These are phyloP conservation scores for Ascochyta viciae-villosae DNA, from an alignment of 2,329 filamentous ascomycete genomes.

Conservation along the genomic window DNA sequence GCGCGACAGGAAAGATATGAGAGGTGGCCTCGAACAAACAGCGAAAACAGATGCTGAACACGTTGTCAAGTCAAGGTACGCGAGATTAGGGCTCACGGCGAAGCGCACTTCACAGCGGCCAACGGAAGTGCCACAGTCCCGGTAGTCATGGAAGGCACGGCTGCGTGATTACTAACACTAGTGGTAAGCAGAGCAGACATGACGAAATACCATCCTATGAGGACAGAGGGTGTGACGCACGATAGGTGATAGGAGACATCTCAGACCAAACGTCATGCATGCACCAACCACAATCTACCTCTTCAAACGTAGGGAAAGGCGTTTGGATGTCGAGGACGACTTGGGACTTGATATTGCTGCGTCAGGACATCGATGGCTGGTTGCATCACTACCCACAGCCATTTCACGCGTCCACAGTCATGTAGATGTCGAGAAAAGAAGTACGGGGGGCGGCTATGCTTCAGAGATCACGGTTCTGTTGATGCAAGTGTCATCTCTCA, in stretches of 20 bases:
- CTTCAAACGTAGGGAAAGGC: not conserved
- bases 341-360: not conserved
- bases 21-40: constrained; percentile 2
- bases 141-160: too few relatives aligned
- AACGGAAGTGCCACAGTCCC: too few relatives aligned
- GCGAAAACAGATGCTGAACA: not conserved
- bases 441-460: not conserved
- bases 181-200: not conserved
- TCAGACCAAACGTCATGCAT: too few relatives aligned
- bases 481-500: too few relatives aligned
- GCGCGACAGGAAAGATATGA: not conserved
- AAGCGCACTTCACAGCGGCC: not conserved
- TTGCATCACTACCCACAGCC: not conserved
- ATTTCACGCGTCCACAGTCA: too few relatives aligned
- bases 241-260: too few relatives aligned
- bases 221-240: not conserved
- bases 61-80: not conserved
- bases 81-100: not conserved
- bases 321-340: not conserved
- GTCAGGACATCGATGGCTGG: not conserved
- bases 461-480: not conserved
- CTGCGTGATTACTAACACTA: not conserved
- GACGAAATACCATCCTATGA: not conserved
- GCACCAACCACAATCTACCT: not conserved
- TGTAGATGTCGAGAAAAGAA: not conserved